Evolutionary conservation across 1,284 basidiomycete genomes (phyloP), one percentile per base, ranked within the genome.

Genomic region (Cutaneotrichosporon cutaneum): DNA sequence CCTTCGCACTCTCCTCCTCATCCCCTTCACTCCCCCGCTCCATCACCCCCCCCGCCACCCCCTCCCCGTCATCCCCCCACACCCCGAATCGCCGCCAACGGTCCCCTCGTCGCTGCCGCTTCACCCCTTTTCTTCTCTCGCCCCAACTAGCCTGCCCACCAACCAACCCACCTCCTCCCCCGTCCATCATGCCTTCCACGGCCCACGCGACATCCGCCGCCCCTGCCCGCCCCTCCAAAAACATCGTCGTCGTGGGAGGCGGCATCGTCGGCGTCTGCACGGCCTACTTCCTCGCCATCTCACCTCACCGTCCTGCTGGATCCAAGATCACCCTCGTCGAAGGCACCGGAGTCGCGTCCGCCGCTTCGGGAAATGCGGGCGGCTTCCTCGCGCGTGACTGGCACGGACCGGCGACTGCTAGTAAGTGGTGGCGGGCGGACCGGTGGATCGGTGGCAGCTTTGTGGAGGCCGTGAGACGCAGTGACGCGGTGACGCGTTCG

Each of bases 331-430:
- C 80, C 1, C 75, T 97, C 7, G 76, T 96, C 55, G 94, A 97
- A 78, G 88, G 90, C 3, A 90, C 88, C 1, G 75, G 71, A 6
- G 77, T 85, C 14, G 85, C 85, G 0, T 79, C 82, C 7, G 86
- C 79, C 0, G 91, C 93, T 0, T 90, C 88, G 0, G 94, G 94
- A 6, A 95, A 95, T 75, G 90, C 91, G 0, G 94, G 92, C 2
- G 94, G 94, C 0, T 87, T 97, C n/a, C 83, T 97, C 24, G 92
- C 94, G 0, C 83, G 86, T 59, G 88, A 92, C 72, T 88, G 87
- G 87, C 86, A 87, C 72, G 78, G 80, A 2, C 73, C 74, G 26
- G 77, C 82, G 13, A 81, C 83, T 33, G 73, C 83, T 1, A 74
- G 72, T 68, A 59, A 69, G 70, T 69, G 11, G 7, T 9, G 30